These are phyloP conservation scores for Gloeophyllum trabeum DNA, from an alignment of 768 basidiomycete species.

Conservation along the genomic window DNA sequence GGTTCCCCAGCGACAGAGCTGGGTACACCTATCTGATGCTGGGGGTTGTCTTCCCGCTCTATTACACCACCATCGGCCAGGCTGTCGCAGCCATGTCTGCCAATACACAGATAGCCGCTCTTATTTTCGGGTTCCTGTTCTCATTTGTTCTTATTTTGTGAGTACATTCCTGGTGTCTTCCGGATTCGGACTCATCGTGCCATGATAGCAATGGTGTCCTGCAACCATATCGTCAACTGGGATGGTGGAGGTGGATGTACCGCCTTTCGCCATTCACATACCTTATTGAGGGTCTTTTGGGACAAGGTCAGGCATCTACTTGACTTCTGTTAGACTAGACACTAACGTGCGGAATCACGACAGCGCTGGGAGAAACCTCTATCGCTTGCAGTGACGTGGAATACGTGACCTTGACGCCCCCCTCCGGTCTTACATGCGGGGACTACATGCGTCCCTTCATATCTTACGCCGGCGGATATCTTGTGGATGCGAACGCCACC, in stretches of 20 bases:
- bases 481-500: conserved; percentile 27
- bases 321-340: too few relatives aligned
- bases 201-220: conserved; percentile 31
- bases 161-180: conserved; percentile 4
- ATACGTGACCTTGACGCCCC: conserved; percentile 40
- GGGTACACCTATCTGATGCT: conserved; percentile 28
- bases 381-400: conserved; percentile 54
- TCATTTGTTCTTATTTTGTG: conserved; percentile 32
- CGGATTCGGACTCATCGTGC: neutral
- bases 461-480: conserved; percentile 29
- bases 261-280: conserved; percentile 19
- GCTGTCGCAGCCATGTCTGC: conserved; percentile 32
- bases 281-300: conserved; percentile 26
- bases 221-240: conserved; percentile 30
- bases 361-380: conserved; percentile 27
- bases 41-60: conserved; percentile 28
- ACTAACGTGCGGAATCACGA: neutral
- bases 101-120: conserved; percentile 26
- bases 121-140: conserved; percentile 26
- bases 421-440: conserved; percentile 33
- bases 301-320: conserved; percentile 27
- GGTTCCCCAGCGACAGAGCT: conserved; percentile 23
- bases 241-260: conserved; percentile 28
- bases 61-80: conserved; percentile 29
- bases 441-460: conserved; percentile 34